These are phyloP conservation scores for Tubosaeta sp. DNA, from an alignment of 768 basidiomycete genomes.

Conservation along the genomic window DNA sequence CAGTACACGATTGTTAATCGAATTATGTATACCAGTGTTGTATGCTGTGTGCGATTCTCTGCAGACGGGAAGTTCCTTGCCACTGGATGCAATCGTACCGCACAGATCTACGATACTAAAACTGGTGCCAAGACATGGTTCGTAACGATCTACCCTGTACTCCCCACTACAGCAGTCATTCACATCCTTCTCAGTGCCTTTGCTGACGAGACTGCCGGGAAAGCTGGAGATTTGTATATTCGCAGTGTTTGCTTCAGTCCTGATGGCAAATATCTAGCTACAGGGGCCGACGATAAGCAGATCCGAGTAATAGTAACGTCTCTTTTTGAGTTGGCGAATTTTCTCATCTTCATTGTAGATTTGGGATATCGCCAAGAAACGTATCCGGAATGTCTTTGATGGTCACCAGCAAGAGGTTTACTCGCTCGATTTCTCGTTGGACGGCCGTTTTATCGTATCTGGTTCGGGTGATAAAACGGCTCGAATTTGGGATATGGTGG, in stretches of 20 bases:
- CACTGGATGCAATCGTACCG: conserved; percentile 93
- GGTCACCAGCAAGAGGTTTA: conserved; percentile 94
- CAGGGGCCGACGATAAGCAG: conserved; percentile 87
- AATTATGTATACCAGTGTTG: conserved; percentile 47
- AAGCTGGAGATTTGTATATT: conserved; percentile 83
- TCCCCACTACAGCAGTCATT: conserved; percentile 5
- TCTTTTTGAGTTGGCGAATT: not conserved
- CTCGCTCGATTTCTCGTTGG: conserved; percentile 86
- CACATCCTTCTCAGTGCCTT: conserved; percentile 50
- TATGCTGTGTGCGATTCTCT: conserved; percentile 91
- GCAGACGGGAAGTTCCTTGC: conserved; percentile 91
- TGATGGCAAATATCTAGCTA: conserved; percentile 67
- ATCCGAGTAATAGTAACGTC: conserved; percentile 62
- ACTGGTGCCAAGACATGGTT: conserved; percentile 83
- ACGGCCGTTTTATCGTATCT: conserved; percentile 82
- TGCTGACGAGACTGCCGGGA: conserved; percentile 65
- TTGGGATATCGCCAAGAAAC: conserved; percentile 84
- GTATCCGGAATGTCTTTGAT: conserved; percentile 75
- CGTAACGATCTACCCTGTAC: conserved; percentile 21
- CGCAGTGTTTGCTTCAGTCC: conserved; percentile 79
- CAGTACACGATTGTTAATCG: conserved; percentile 5
- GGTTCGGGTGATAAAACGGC: conserved; percentile 78
- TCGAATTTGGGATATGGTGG: conserved; percentile 64
- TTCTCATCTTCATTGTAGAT: conserved; percentile 48
- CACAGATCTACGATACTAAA: conserved; percentile 92